phyloP scores from a whole-genome alignment of 1,139 yeast genomes.

The Kodamaea derodonti region DNA sequence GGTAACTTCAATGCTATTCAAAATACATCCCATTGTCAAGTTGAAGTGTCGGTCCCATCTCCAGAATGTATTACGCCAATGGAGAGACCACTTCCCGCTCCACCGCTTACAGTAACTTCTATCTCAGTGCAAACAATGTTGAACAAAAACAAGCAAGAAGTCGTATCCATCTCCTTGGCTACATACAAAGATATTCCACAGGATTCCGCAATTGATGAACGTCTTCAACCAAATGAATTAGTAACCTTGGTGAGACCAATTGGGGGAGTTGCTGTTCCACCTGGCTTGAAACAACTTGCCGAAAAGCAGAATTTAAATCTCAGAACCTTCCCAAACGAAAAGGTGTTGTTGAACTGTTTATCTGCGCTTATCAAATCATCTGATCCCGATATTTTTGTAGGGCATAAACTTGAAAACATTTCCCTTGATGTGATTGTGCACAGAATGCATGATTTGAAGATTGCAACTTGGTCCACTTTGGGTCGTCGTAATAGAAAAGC shows the following conservation, averaged over 20 bases:
- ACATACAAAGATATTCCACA: constrained; percentile 64
- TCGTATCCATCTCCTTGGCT: constrained; percentile 78
- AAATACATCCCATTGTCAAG: constrained; percentile 76
- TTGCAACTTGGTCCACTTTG: constrained; percentile 73
- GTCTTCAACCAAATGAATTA: constrained; percentile 50
- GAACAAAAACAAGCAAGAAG: constrained; percentile 81
- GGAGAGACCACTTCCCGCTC: constrained; percentile 49
- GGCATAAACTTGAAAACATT: constrained; percentile 79
- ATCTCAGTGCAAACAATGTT: constrained; percentile 76
- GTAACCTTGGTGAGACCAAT: constrained; percentile 77
- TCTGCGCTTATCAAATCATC: constrained; percentile 64
- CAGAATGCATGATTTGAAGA: constrained; percentile 70
- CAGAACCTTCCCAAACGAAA: constrained; percentile 67
- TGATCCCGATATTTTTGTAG: constrained; percentile 90
- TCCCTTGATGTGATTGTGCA: constrained; percentile 79
- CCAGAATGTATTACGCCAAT: constrained; percentile 51
- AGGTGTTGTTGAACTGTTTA: constrained; percentile 66
- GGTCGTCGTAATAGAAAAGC: constrained; percentile 75
- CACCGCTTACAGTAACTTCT: constrained; percentile 62
- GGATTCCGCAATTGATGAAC: constrained; percentile 63
- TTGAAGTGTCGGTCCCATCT: constrained; percentile 59
- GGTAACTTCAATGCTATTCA: constrained; percentile 58
- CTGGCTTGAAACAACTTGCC: constrained; percentile 63
- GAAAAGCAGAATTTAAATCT: constrained; percentile 46
- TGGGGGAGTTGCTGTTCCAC: constrained; percentile 59